Evolutionary conservation across 2,329 filamentous ascomycete genomes (phyloP).

Genomic region (Cordyceps javanica): DNA sequence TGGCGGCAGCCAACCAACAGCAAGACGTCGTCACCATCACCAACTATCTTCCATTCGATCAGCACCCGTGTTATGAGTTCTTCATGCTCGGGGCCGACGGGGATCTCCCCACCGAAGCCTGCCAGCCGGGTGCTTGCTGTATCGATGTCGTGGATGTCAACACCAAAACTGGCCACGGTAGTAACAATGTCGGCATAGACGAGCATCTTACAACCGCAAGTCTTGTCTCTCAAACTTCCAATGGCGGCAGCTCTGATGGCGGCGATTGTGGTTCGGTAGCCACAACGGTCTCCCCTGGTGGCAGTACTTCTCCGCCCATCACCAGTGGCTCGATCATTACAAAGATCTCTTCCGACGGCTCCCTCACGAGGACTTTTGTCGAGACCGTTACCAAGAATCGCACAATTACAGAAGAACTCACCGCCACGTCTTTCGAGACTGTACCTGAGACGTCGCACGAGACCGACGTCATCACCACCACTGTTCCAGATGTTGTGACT

Average conservation of each 20-base stretch:
- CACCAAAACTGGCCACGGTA: background rate
- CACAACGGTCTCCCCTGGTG: too few relatives aligned
- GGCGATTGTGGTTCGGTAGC: background rate
- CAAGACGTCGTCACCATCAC: background rate
- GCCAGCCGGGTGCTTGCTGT: conserved; percentile 5
- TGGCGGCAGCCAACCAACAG: background rate
- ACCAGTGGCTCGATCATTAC: background rate
- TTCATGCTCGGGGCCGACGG: background rate
- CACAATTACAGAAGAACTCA: background rate
- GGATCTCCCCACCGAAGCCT: background rate
- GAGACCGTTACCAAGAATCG: background rate
- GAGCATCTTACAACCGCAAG: background rate
- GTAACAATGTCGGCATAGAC: background rate
- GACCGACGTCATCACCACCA: background rate
- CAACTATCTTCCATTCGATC: conserved; percentile 10
- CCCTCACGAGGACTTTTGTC: background rate
- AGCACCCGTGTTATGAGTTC: conserved; percentile 3
- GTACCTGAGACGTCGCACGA: background rate
- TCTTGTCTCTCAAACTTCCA: background rate
- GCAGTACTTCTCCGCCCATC: background rate
- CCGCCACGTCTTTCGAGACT: background rate
- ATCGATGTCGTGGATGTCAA: background rate
- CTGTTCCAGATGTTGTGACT: background rate
- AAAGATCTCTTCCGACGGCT: background rate
- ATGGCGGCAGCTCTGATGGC: background rate